These are phyloP conservation scores for Tulasnella sp. DNA, from an alignment of 768 basidiomycete species.

Conservation along the genomic window DNA sequence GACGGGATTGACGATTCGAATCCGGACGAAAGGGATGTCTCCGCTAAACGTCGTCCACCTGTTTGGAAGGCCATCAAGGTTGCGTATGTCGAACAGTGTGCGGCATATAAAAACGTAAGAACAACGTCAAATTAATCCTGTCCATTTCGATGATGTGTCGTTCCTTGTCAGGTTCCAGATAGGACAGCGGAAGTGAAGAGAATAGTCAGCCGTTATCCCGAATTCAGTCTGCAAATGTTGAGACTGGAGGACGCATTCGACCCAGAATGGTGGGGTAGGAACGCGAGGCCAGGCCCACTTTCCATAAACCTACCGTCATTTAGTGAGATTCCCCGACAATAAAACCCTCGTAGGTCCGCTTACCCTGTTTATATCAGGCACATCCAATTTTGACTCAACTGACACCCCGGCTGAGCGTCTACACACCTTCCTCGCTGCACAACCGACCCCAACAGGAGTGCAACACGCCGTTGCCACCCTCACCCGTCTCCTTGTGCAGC, in stretches of 20 bases:
- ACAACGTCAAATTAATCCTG: background rate
- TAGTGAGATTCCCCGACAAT: background rate
- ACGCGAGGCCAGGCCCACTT: background rate
- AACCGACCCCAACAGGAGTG: constrained; percentile 65
- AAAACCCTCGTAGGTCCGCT: background rate
- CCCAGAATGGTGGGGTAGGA: constrained; percentile 4
- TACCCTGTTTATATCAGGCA: background rate
- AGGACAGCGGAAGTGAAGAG: constrained; percentile 1
- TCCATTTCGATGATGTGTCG: background rate
- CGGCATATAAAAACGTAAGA: background rate
- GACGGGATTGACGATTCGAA: constrained; percentile 44
- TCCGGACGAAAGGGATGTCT: constrained; percentile 42
- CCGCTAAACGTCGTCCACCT: constrained; percentile 37
- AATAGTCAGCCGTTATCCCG: constrained; percentile 4
- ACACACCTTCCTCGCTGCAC: constrained; percentile 43
- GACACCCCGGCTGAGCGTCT: constrained; percentile 26
- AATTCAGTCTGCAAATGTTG: constrained; percentile 24
- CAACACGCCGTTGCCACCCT: constrained; percentile 46
- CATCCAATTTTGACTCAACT: constrained; percentile 17
- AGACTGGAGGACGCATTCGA: constrained; percentile 68
- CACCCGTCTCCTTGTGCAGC: constrained; percentile 53
- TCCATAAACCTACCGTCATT: background rate
- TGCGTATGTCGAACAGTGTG: constrained; percentile 38
- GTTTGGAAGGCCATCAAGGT: constrained; percentile 35
- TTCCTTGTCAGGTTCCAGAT: constrained; percentile 1